Evolutionary conservation across 2,329 filamentous ascomycete genomes (phyloP).

Genomic region (Aspergillus flavus): DNA sequence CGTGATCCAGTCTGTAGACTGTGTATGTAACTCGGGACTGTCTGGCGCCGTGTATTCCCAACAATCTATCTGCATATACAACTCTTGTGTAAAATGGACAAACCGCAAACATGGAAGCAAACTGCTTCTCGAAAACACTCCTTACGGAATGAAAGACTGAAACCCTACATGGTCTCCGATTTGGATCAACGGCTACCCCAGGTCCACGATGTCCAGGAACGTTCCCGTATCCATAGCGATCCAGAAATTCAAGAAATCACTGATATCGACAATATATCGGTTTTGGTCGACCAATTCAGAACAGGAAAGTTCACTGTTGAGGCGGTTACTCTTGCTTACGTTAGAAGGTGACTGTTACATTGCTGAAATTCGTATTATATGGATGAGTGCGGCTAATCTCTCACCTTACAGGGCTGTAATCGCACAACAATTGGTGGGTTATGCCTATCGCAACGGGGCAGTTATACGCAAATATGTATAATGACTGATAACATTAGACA

Average conservation of each 20-base stretch:
- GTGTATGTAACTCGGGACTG: background rate
- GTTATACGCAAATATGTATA: background rate
- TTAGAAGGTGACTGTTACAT: conserved; percentile 31
- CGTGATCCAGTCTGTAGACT: background rate
- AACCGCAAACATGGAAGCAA: conserved; percentile 31
- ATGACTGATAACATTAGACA: conserved; percentile 25
- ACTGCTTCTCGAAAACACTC: conserved; percentile 32
- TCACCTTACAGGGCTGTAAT: conserved; percentile 26
- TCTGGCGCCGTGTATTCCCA: background rate
- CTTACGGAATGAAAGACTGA: conserved; percentile 29
- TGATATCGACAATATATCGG: conserved; percentile 31
- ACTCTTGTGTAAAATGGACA: conserved; percentile 21
- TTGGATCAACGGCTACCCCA: conserved; percentile 25
- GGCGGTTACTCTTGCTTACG: conserved; percentile 33
- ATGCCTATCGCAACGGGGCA: background rate
- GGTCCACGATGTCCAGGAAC: conserved; percentile 25
- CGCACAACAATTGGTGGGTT: conserved; percentile 32
- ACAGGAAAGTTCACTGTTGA: conserved; percentile 31
- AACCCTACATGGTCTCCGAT: conserved; percentile 32
- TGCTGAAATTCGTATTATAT: background rate
- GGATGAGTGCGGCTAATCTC: background rate
- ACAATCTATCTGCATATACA: background rate
- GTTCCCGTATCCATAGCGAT: conserved; percentile 27
- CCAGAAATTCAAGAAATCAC: conserved; percentile 31
- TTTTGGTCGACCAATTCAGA: conserved; percentile 24